phyloP scores from a whole-genome alignment of 169 alveolate species.

The Cryptosporidium viatorum region DNA sequence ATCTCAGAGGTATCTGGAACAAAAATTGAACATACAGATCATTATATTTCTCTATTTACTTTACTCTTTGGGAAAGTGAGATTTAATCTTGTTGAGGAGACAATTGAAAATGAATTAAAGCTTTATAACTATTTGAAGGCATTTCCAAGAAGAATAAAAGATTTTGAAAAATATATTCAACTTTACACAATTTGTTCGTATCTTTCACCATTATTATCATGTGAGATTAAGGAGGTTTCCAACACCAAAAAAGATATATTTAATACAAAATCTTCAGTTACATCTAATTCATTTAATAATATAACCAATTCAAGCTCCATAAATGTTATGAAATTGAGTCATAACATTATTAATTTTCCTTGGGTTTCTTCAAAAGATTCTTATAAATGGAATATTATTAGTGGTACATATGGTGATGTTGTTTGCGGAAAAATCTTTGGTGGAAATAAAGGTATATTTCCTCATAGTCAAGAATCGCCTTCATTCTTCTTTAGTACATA shows the following conservation, averaged over 20 bases:
- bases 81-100: conserved; percentile 6
- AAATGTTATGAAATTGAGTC: background rate
- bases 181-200: conserved; percentile 54
- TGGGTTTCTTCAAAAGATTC: conserved; percentile 22
- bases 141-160: conserved; percentile 17
- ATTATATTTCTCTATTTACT: background rate
- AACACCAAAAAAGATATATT: background rate
- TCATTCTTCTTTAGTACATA: conserved; percentile 1
- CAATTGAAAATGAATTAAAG: conserved; percentile 24
- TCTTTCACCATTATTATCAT: conserved; percentile 36
- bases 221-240: conserved; percentile 9
- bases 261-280: background rate
- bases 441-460: conserved; percentile 5
- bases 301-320: background rate
- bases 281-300: background rate
- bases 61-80: conserved; percentile 20
- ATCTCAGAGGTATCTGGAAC: background rate
- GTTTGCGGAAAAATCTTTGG: conserved; percentile 45
- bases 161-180: conserved; percentile 25
- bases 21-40: background rate
- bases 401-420: conserved; percentile 59
- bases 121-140: conserved; percentile 2
- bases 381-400: conserved; percentile 15
- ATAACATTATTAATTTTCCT: conserved; percentile 9
- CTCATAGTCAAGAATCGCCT: background rate